A percentile compares a stretch with the other conserved stretches of the same genome.
Conservation (phyloP, 108 stramenopile genomes). For the Cyclotella choctawhatcheeana region DNA sequence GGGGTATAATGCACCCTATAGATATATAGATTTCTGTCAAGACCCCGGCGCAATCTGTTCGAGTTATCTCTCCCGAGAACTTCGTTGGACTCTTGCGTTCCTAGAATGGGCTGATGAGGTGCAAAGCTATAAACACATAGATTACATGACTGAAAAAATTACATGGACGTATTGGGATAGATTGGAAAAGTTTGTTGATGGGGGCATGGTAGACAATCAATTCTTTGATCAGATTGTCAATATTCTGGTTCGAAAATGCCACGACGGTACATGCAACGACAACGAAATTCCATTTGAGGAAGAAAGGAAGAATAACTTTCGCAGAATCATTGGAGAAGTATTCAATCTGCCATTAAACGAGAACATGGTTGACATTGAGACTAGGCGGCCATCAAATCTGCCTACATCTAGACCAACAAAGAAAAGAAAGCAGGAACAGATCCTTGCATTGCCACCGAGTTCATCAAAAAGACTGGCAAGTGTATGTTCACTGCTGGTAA, state of each 20-base stretch:
- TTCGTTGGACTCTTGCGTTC: slow-evolving; percentile 70
- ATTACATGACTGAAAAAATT: slow-evolving; percentile 10
- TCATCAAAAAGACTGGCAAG: too few relatives aligned
- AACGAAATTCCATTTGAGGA: slow-evolving; percentile 10
- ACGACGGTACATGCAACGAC: slow-evolving; percentile 21
- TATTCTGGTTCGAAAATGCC: slow-evolving; percentile 20
- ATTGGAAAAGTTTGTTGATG: slow-evolving; percentile 16
- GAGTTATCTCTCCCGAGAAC: slow-evolving; percentile 19
- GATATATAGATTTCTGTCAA: slow-evolving; percentile 45
- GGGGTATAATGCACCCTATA: slow-evolving; percentile 26
- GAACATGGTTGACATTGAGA: not conserved
- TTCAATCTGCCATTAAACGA: slow-evolving; percentile 9
- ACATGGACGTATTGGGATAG: slow-evolving; percentile 24
- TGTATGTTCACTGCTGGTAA: too few relatives aligned
- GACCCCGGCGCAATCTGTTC: slow-evolving; percentile 41
- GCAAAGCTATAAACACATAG: slow-evolving; percentile 52
- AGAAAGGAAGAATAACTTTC: slow-evolving; percentile 17
- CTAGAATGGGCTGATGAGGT: slow-evolving; percentile 79
- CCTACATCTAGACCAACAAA: slow-evolving; percentile 7
- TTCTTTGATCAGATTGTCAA: slow-evolving; percentile 17
- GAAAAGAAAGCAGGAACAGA: not conserved
- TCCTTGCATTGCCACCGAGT: not conserved
- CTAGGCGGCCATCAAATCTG: not conserved
- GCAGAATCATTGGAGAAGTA: slow-evolving; percentile 20
- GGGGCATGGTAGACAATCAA: slow-evolving; percentile 11